Percentiles rank a stretch among this genome's conserved stretches.
Conservation (phyloP, 2,329 filamentous ascomycete genomes). For the Hortaea sp. region DNA sequence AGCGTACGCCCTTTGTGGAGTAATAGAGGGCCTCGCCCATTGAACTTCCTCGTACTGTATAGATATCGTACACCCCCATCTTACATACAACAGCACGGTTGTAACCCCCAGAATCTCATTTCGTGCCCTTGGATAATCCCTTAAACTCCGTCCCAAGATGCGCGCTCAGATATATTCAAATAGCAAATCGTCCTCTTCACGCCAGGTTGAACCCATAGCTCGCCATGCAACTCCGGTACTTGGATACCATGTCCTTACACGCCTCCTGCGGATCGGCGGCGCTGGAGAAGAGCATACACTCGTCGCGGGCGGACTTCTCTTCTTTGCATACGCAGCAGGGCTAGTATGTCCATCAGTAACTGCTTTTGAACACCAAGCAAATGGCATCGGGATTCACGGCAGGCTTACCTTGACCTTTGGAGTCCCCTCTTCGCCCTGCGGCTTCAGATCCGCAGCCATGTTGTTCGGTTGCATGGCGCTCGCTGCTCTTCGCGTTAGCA, state of each 20-base stretch:
- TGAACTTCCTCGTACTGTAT: too few relatives aligned
- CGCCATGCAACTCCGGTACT: conserved; percentile 87
- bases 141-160: too few relatives aligned
- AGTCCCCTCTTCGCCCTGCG: conserved; percentile 19
- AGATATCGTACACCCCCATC: too few relatives aligned
- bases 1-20: too few relatives aligned
- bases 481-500: not conserved
- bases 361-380: too few relatives aligned
- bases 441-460: conserved; percentile 36
- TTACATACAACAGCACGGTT: too few relatives aligned
- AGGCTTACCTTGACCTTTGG: conserved; percentile 34
- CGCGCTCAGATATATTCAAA: not conserved
- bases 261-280: conserved; percentile 71
- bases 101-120: too few relatives aligned
- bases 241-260: conserved; percentile 70
- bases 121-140: too few relatives aligned
- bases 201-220: conserved; percentile 72
- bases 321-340: conserved; percentile 97
- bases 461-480: conserved; percentile 28
- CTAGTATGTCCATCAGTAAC: conserved; percentile 34
- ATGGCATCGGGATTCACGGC: not conserved
- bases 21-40: too few relatives aligned
- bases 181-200: not conserved
- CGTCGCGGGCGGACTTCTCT: conserved; percentile 84
- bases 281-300: conserved; percentile 97